These are phyloP conservation scores for Pneumocystis sp. DNA, from an alignment of 1,139 yeast genomes.

Conservation along the genomic window DNA sequence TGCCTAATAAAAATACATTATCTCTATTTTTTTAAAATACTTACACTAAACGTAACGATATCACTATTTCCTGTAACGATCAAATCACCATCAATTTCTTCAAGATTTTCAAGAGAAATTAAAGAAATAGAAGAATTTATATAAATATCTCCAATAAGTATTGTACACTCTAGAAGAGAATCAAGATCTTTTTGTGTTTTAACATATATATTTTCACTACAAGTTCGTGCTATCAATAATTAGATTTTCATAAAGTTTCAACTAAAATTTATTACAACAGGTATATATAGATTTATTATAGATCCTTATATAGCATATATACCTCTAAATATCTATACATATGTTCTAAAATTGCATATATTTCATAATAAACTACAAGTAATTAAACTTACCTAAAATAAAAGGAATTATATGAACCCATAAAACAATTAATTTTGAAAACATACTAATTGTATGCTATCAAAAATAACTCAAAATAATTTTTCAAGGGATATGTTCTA, in stretches of 20 bases:
- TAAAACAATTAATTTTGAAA: not conserved
- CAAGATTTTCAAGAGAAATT: not conserved
- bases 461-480: not conserved
- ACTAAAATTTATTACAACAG: not conserved
- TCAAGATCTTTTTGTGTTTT: not conserved
- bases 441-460: not conserved
- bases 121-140: not conserved
- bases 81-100: not conserved
- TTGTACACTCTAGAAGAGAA: not conserved
- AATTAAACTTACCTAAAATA: not conserved
- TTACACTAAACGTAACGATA: not conserved
- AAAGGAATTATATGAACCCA: not conserved
- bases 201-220: not conserved
- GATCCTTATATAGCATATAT: not conserved
- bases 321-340: too few species aligned
- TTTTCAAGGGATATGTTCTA: not conserved
- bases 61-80: not conserved
- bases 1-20: not conserved
- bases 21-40: not conserved
- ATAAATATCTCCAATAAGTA: not conserved
- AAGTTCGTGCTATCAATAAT: not conserved
- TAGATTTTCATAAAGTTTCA: not conserved
- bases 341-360: not conserved
- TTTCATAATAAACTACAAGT: not conserved
- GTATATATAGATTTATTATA: not conserved